Conservation (phyloP, 2,329 filamentous ascomycete genomes). For the Chrysosphaeria jannelii region DNA sequence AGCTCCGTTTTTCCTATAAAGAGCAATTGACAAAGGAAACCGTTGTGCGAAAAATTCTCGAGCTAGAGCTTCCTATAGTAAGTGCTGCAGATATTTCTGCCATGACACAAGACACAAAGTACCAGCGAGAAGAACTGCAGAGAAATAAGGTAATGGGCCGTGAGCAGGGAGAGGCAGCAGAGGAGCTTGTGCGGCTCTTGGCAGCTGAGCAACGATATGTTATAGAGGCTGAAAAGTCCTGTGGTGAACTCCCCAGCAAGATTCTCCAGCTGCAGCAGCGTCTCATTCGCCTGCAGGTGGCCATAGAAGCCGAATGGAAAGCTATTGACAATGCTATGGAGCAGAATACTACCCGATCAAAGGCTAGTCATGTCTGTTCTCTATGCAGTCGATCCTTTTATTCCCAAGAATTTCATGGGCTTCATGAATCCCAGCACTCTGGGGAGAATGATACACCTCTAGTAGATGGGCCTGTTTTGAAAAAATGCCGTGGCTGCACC, state of each 20-base stretch:
- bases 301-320: constrained; percentile 33
- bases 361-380: background rate
- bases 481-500: constrained; percentile 3
- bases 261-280: constrained; percentile 4
- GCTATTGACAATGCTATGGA: constrained; percentile 25
- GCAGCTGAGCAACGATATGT: constrained; percentile 17
- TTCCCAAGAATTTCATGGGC: constrained; percentile 3
- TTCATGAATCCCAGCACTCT: background rate
- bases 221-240: constrained; percentile 16
- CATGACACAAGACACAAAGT: constrained; percentile 32
- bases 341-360: background rate
- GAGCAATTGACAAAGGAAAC: constrained; percentile 98
- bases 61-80: constrained; percentile 65
- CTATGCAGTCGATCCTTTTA: constrained; percentile 3
- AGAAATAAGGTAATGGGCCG: constrained; percentile 52
- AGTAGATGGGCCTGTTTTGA: background rate
- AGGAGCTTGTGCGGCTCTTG: constrained; percentile 28
- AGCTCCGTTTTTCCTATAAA: constrained; percentile 87
- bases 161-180: constrained; percentile 40
- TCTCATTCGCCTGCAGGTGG: constrained; percentile 23
- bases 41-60: constrained; percentile 76
- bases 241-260: constrained; percentile 14
- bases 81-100: constrained; percentile 54
- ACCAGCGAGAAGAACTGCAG: constrained; percentile 47
- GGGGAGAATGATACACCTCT: background rate